Evolutionary conservation across 768 basidiomycete species (phyloP).

Genomic region (Collybiopsis luxurians): DNA sequence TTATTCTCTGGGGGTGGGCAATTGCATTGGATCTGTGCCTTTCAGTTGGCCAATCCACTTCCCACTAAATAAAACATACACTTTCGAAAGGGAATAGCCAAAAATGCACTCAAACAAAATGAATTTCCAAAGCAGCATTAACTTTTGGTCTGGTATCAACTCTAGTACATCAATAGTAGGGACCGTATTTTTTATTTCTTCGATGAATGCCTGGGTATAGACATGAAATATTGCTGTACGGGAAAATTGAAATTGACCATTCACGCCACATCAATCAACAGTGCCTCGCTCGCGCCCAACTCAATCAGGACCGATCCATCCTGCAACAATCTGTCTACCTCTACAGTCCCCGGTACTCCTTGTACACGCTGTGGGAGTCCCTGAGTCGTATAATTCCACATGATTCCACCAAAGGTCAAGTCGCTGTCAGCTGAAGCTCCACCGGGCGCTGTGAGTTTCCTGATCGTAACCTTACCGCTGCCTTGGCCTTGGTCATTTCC

Average conservation of each 20-base stretch:
- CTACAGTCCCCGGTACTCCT: not conserved
- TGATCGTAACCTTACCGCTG: not conserved
- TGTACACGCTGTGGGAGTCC: not conserved
- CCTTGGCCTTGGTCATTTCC: too few species aligned
- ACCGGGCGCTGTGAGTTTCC: not conserved
- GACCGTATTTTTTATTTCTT: too few species aligned
- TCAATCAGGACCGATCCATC: not conserved
- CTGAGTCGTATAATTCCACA: slow-evolving; percentile 5
- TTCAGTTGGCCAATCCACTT: too few species aligned
- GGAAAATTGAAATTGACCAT: not conserved
- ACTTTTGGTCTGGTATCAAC: too few species aligned
- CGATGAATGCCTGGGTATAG: too few species aligned
- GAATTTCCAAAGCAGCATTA: too few species aligned
- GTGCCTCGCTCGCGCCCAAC: not conserved
- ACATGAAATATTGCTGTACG: not conserved
- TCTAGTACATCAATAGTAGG: too few species aligned
- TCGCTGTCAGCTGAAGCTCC: not conserved
- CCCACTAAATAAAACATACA: too few species aligned
- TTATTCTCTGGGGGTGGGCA: too few species aligned
- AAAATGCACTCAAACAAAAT: too few species aligned
- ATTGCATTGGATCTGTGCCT: too few species aligned
- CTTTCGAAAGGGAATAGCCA: too few species aligned
- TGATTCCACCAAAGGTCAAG: slow-evolving; percentile 1
- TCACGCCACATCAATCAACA: not conserved
- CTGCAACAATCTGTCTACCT: not conserved